Percentiles rank a stretch among this genome's conserved stretches.
Evolutionary conservation across 306 rosid genomes (phyloP).

Genomic region (Cucumis melo): DNA sequence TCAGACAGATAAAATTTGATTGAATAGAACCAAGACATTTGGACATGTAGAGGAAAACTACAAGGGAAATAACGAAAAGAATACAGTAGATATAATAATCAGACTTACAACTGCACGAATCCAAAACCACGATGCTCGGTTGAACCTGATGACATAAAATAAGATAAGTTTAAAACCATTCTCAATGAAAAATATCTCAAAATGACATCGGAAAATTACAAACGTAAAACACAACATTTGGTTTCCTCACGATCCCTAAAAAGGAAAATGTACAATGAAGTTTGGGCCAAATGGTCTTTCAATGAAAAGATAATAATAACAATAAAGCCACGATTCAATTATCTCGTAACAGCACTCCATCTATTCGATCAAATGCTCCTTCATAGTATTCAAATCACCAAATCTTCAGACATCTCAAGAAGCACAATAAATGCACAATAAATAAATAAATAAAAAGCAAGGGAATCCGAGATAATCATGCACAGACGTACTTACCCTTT

Average conservation of each 20-base stretch:
- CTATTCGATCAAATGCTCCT: neutral
- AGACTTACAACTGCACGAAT: slow-evolving; percentile 74
- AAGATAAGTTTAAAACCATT: slow-evolving; percentile 2
- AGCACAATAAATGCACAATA: neutral
- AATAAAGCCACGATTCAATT: neutral
- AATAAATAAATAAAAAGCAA: neutral
- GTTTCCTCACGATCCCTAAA: neutral
- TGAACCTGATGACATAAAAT: slow-evolving; percentile 48
- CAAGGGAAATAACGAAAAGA: neutral
- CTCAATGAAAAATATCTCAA: too few species aligned
- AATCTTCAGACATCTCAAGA: neutral
- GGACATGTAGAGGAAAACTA: neutral
- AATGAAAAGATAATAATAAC: neutral
- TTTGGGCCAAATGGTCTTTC: neutral
- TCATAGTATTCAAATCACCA: neutral
- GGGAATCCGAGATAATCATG: neutral
- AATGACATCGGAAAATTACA: neutral
- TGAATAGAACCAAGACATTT: neutral
- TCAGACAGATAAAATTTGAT: neutral
- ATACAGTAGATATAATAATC: neutral
- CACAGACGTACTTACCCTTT: slow-evolving; percentile 33
- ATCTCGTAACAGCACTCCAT: neutral
- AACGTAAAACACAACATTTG: neutral
- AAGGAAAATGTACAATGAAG: neutral
- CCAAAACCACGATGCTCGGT: slow-evolving; percentile 73